A percentile compares a stretch with the other conserved stretches of the same genome.
Evolutionary conservation across 768 basidiomycete genomes (phyloP).

Genomic region (Sarcomyxa edulis): DNA sequence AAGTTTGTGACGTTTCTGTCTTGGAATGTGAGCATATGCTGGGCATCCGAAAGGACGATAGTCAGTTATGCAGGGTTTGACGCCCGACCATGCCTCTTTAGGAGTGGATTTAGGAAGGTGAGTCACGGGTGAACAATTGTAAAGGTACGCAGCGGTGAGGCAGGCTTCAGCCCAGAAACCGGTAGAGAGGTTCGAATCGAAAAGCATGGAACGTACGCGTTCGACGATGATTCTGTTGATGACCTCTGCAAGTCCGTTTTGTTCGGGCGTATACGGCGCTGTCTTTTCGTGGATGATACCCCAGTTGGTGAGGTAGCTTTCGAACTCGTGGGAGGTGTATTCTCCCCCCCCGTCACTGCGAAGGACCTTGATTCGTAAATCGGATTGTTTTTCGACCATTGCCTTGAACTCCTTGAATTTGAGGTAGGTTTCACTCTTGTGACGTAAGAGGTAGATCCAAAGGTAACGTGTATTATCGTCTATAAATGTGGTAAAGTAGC

Average conservation of each 20-base stretch:
- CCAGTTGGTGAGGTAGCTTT: slow-evolving; percentile 8
- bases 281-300: slow-evolving; percentile 29
- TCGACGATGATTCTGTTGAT: slow-evolving; percentile 21
- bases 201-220: too few species aligned
- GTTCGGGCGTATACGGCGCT: slow-evolving; percentile 22
- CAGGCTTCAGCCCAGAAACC: too few species aligned
- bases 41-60: too few species aligned
- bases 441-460: slow-evolving; percentile 10
- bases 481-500: slow-evolving; percentile 25
- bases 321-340: slow-evolving; percentile 19
- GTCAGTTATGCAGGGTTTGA: too few species aligned
- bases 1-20: too few species aligned
- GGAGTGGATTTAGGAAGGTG: too few species aligned
- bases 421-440: slow-evolving; percentile 14
- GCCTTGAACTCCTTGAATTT: slow-evolving; percentile 17
- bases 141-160: too few species aligned
- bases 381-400: slow-evolving; percentile 17
- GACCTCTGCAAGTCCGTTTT: slow-evolving; percentile 29
- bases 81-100: too few species aligned
- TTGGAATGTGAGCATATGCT: too few species aligned
- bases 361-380: slow-evolving; percentile 14
- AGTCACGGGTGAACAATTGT: too few species aligned
- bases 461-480: slow-evolving; percentile 19
- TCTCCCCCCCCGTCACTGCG: slow-evolving; percentile 27
- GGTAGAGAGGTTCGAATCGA: too few species aligned